A percentile compares a stretch with the other conserved stretches of the same genome.
These are phyloP conservation scores for Triticum urartu DNA, from an alignment of 176 grass and related monocot genomes.

Conservation along the genomic window DNA sequence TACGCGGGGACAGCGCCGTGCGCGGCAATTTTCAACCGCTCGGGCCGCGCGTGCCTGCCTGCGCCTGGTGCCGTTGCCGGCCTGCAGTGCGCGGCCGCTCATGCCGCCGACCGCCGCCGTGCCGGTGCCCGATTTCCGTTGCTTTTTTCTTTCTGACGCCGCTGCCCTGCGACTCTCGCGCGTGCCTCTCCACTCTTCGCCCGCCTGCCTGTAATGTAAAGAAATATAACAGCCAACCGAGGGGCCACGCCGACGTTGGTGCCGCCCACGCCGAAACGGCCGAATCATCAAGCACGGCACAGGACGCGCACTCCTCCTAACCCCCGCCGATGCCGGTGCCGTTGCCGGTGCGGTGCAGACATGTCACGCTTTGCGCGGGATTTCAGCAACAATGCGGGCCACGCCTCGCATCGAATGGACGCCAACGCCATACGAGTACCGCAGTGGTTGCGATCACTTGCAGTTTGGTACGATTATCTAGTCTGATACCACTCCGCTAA, in stretches of 20 bases:
- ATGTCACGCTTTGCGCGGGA: not conserved
- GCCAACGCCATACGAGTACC: not conserved
- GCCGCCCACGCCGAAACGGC: not conserved
- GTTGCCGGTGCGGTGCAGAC: not conserved
- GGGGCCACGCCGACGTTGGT: no score
- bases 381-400: slow-evolving; percentile 12
- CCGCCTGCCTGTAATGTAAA: no score
- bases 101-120: not conserved
- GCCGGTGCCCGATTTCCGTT: not conserved
- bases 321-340: not conserved
- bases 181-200: not conserved
- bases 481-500: not conserved
- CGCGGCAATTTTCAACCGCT: not conserved
- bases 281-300: not conserved
- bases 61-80: not conserved
- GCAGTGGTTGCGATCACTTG: slow-evolving; percentile 20
- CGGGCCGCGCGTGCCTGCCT: not conserved
- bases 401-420: not conserved
- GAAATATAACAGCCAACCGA: not conserved
- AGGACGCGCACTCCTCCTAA: not conserved
- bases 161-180: not conserved
- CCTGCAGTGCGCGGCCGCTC: not conserved
- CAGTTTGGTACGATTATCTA: not conserved
- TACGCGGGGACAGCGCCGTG: not conserved
- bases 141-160: not conserved